Conservation (phyloP, 2,329 filamentous ascomycete genomes). For the Hypoxylon sp. region DNA sequence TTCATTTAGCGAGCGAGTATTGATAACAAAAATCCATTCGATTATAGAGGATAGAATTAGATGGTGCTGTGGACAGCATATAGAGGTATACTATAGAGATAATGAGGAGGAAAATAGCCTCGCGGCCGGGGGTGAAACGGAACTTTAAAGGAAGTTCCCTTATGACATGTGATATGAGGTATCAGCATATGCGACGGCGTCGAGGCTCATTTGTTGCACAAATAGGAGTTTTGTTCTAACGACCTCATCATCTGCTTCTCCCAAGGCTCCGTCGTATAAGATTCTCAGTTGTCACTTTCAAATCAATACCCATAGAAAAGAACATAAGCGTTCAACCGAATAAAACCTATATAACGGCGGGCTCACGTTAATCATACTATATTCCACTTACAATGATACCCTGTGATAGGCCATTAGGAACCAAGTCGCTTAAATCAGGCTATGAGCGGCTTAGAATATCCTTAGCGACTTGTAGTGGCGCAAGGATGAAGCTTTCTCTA, state of each 20-base stretch:
- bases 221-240: conserved; percentile 19
- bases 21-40: conserved; percentile 32
- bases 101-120: conserved; percentile 44
- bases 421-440: too few relatives aligned
- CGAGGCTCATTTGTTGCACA: conserved; percentile 37
- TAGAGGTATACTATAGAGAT: conserved; percentile 45
- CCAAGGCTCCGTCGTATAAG: conserved; percentile 3
- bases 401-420: too few relatives aligned
- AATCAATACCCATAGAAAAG: not conserved
- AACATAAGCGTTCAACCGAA: not conserved
- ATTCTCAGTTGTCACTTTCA: not conserved
- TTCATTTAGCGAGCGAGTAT: conserved; percentile 39
- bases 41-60: conserved; percentile 41
- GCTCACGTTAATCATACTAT: not conserved
- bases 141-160: conserved; percentile 27
- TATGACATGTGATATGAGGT: conserved; percentile 45
- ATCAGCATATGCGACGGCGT: conserved; percentile 44
- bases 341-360: not conserved
- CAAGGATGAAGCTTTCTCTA: too few relatives aligned
- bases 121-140: conserved; percentile 32
- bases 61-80: conserved; percentile 41
- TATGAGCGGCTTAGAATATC: too few relatives aligned
- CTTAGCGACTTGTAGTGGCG: too few relatives aligned
- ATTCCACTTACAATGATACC: too few relatives aligned
- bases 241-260: conserved; percentile 9